Evolutionary conservation across 306 rosid genomes (phyloP), one percentile per base, ranked within the genome.

Genomic region (Pyrus bretschneideri): DNA sequence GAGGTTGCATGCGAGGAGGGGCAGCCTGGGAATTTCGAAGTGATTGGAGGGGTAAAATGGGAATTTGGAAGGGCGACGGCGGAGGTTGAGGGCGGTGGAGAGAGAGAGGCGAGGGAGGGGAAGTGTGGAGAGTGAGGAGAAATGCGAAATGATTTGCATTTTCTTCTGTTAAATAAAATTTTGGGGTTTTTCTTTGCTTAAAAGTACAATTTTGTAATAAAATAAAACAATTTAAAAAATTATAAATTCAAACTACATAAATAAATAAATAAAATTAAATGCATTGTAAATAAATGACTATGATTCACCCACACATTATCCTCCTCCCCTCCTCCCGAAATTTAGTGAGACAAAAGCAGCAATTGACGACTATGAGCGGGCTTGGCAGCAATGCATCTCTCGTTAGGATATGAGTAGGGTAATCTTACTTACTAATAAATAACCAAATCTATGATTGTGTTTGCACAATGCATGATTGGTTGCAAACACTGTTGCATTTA

Each of bases 101-200:
- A 69, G 67, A 70, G 79, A 59, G 73, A 78, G 44, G 60, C n/a
- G 81, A 64, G 60, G 73, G 74, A 70, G 14, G 55, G 71, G 30
- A 73, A 73, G 73, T n/a, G 19, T 13, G 11, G 77, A 68, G 49
- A 73, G 78, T 30, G 68, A 22, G 9, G 88, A 87, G 80, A 89
- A 72, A 78, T 78, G 85, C 49, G 81, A 75, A 72, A 83, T 57
- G 81, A 84, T 70, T 70, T 80, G 77, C 81, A 75, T 81, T 85
- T 62, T 51, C 21, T 19, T 70, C 9, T 27, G 31, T 23, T 60
- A 23, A 75, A 49, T 12, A 21, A 35, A 17, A 64, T 63, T 6
- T 30, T 38, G 42, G 42, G 42, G 1, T 38, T 38, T 23, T 12
- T 21, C n/a, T 58, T 60, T 60, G 66, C 35, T 25, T 60, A 30